Base-by-base conservation (phyloP, 2,329 filamentous ascomycete genomes). In the Aspergillus thermomutatus region DNA sequence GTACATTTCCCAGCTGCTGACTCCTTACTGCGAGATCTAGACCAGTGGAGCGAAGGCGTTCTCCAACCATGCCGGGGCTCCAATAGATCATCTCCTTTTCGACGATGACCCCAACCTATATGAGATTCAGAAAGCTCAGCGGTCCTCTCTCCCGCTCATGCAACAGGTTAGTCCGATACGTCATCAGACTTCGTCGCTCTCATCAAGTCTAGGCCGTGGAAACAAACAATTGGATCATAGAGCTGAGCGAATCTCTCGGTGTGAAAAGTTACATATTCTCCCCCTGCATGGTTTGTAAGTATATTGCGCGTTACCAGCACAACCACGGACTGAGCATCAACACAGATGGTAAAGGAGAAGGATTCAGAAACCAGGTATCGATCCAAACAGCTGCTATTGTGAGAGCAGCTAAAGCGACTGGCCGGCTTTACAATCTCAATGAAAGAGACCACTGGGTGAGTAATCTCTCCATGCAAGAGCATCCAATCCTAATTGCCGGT, bases 221-320 rank as follows among this genome's bases (percentile, higher is more conserved):
- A 0, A 71, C 75, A 7, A 82, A 82, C 56, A 73, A 69, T 40
- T 65, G 56, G 0, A 69, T 82, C 8, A 77, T 81, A 37, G 79
- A 82, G 19, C 66, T 71, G 5, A 73, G 74, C 5, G 75, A 79
- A 25, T 62, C 61, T 10, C 57, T 73, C 14, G 79, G 77, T 0
- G 78, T 83, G 3, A 71, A 69, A 28, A 77, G 74, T 55, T 83
- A 83, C 60, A 76, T 83, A n/a, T 83, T 83, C 63, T 69, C 69
- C 0, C 82, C 81, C 1, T 83, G 81, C 60, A 78, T 83, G 27
- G 82, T 84, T 14, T 83, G 28, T 31, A 31, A 14, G 28, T 31
- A n/a, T 31, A 31, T 14, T 31, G 28, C 28, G 28, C 28, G 14
- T 28, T 31, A 31, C 11, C 11, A 31, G 28, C 28, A 14, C 10